phyloP scores from a whole-genome alignment of 1,284 basidiomycete species.

The Sporisorium exsertum region DNA sequence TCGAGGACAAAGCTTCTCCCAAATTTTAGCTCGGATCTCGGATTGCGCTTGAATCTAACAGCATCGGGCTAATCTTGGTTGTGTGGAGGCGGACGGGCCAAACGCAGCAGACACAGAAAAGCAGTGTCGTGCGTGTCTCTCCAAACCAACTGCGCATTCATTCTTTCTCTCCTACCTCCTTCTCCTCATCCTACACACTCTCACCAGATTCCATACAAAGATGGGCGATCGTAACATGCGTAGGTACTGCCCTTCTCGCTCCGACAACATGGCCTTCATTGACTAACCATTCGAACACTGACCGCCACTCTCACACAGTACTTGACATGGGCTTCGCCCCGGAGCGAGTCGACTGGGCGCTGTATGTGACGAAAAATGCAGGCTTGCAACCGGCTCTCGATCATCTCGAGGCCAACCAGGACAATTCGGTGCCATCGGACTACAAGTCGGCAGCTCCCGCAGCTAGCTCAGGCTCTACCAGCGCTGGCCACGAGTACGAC shows the following conservation, averaged over 20 bases:
- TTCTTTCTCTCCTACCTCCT: slow-evolving; percentile 3
- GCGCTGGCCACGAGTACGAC: slow-evolving; percentile 52
- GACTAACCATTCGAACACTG: background rate
- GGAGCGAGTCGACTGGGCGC: slow-evolving; percentile 66
- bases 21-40: slow-evolving; percentile 38
- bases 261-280: background rate
- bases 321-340: slow-evolving; percentile 67
- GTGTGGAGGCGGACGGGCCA: slow-evolving; percentile 45
- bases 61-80: background rate
- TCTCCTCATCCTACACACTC: background rate
- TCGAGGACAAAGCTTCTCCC: background rate
- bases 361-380: slow-evolving; percentile 54
- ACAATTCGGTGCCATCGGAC: slow-evolving; percentile 55
- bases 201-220: slow-evolving; percentile 3
- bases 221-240: slow-evolving; percentile 47
- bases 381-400: slow-evolving; percentile 66
- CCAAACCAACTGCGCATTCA: slow-evolving; percentile 9
- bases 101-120: background rate
- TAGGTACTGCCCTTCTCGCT: slow-evolving; percentile 14
- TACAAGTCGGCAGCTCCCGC: slow-evolving; percentile 39
- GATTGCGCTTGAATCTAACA: slow-evolving; percentile 15
- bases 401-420: slow-evolving; percentile 65
- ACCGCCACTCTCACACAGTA: slow-evolving; percentile 25
- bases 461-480: slow-evolving; percentile 15
- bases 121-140: slow-evolving; percentile 26